phyloP scores from a whole-genome alignment of 495 filamentous ascomycete genomes.

The Penicillium paxilli region DNA sequence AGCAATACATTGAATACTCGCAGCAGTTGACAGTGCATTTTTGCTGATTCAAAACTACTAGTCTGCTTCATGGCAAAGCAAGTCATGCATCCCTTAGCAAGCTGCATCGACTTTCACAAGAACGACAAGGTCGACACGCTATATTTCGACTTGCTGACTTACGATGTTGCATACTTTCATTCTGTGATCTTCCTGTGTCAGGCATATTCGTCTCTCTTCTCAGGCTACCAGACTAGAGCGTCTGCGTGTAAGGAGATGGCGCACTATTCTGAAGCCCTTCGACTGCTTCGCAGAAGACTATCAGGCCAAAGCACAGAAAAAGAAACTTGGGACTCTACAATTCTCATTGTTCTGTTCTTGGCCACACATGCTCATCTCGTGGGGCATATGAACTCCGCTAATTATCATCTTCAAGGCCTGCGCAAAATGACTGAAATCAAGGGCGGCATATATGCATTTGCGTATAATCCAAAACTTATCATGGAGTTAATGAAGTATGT shows the following conservation, averaged over 20 bases:
- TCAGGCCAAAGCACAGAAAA: constrained; percentile 8
- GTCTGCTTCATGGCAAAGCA: constrained; percentile 41
- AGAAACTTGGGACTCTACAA: constrained; percentile 29
- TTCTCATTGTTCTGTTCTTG: constrained; percentile 30
- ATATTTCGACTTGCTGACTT: constrained; percentile 33
- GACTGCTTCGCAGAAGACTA: constrained; percentile 36
- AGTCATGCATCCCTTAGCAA: constrained; percentile 37
- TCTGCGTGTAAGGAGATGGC: background rate
- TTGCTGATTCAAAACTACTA: constrained; percentile 8
- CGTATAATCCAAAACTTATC: constrained; percentile 4
- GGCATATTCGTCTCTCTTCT: constrained; percentile 25
- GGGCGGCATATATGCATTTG: constrained; percentile 25
- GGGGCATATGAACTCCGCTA: constrained; percentile 22
- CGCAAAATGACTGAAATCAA: constrained; percentile 34
- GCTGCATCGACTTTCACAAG: constrained; percentile 34
- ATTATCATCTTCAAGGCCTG: constrained; percentile 35
- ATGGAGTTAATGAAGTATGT: constrained; percentile 11
- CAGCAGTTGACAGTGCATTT: too few relatives aligned
- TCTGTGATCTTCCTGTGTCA: constrained; percentile 35
- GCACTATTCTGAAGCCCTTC: constrained; percentile 31
- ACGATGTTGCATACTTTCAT: constrained; percentile 40
- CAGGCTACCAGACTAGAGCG: background rate
- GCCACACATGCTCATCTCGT: constrained; percentile 27
- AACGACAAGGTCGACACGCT: constrained; percentile 14
- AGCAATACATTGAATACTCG: too few relatives aligned